Evolutionary conservation across 257 asterid species (phyloP), one percentile per base, ranked within the genome.

Genomic region (Solanum lycopersicoides): DNA sequence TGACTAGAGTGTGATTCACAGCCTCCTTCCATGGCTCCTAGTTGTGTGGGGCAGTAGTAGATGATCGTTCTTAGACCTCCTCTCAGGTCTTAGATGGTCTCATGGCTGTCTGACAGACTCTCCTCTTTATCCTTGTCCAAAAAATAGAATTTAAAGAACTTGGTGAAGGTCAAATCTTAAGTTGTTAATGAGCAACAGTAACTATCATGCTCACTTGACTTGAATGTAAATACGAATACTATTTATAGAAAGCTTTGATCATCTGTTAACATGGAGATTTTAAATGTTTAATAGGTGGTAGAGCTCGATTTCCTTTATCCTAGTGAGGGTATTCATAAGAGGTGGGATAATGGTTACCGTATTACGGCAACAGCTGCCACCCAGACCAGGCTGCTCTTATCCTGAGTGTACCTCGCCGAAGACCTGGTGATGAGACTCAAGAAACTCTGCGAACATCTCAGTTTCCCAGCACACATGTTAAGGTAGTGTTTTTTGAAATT

Each of bases 291-390:
- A 60, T 89, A 92, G 94, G 94, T 92, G 66, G 94, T 92, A 69
- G 93, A 91, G 86, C 93, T 91, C 37, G 93, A 91, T 89, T 91
- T 91, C 47, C 90, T 91, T 8, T 91, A 91, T 66, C 93, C 93
- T n/a, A 89, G 94, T 75, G 94, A 92, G 85, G 94, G 92, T 56
- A 84, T 92, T 85, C 94, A 92, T 76, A 90, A 89, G 84, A 89
- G 94, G 2, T 92, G 94, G 94, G 94, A 92, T 39, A 42, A 18
- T 76, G 94, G 94, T 21, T 92, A 89, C 45, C 88, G 94, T 23
- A 92, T 92, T 77, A 92, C 92, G 4, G 88, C 92, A 16, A 89
- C 92, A 9, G 94, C 94, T 74, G 92, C 92, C 44, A 92, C 94
- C 6, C 79, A 68, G 94, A 92, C 88, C 94, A 92, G 85, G 91